Conservation (phyloP, 169 alveolate genomes). For the Cardiosporidium cionae region DNA sequence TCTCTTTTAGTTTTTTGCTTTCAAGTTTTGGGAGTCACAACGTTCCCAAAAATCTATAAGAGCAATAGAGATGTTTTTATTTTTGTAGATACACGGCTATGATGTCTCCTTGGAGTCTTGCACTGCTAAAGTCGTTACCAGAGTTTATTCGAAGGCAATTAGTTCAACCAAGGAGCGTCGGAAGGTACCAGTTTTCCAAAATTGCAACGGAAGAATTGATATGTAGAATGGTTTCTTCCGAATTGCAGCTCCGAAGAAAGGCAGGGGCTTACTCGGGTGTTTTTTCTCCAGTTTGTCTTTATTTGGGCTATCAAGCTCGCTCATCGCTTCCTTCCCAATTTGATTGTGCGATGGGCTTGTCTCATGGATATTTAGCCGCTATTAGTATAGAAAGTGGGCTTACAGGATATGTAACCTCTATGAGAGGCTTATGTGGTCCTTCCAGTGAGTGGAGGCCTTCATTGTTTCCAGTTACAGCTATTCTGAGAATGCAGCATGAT, state of each 20-base stretch:
- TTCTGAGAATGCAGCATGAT: too few species aligned
- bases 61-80: not conserved
- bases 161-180: conserved; percentile 53
- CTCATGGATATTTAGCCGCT: conserved; percentile 73
- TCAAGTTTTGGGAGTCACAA: too few species aligned
- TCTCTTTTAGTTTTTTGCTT: too few species aligned
- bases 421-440: conserved; percentile 80
- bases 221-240: conserved; percentile 85
- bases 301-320: conserved; percentile 97
- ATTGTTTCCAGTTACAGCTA: conserved; percentile 80
- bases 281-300: conserved; percentile 90
- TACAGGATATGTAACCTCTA: conserved; percentile 85
- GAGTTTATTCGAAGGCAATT: conserved; percentile 82
- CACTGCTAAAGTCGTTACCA: conserved; percentile 84
- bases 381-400: conserved; percentile 81
- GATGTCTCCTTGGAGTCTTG: conserved; percentile 88
- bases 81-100: conserved; percentile 44
- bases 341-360: conserved; percentile 43
- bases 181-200: conserved; percentile 46
- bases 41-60: too few species aligned
- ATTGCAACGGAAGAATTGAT: conserved; percentile 90
- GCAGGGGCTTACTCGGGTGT: conserved; percentile 69
- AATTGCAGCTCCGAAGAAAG: conserved; percentile 58
- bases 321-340: conserved; percentile 94
- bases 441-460: conserved; percentile 87